Conservation (phyloP, 768 basidiomycete species). For the Panus rudis region DNA sequence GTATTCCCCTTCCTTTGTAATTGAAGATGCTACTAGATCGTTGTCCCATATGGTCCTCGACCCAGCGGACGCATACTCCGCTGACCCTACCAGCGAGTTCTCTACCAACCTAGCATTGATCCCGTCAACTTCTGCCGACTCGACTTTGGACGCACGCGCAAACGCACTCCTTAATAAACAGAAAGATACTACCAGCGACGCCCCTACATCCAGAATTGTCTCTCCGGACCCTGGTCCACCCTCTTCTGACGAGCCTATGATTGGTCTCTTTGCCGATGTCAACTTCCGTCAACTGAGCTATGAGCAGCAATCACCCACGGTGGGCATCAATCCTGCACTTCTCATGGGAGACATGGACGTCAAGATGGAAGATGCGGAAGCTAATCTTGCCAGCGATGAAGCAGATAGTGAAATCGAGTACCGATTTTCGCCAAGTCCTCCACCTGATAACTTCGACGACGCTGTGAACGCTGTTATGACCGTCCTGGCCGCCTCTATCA, state of each 20-base stretch:
- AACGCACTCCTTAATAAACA: too few relatives aligned
- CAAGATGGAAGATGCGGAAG: slow-evolving; percentile 1
- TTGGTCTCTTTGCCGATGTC: slow-evolving; percentile 24
- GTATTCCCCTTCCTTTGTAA: background rate
- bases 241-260: slow-evolving; percentile 8
- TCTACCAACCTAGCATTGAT: slow-evolving; percentile 2
- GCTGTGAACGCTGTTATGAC: slow-evolving; percentile 18
- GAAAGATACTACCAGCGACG: too few relatives aligned
- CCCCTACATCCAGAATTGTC: background rate
- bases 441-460: background rate
- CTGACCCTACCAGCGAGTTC: slow-evolving; percentile 13
- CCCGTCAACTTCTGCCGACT: background rate
- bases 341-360: slow-evolving; percentile 19
- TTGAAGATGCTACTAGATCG: too few relatives aligned
- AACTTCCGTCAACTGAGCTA: slow-evolving; percentile 28
- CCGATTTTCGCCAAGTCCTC: background rate
- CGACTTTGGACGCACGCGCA: too few relatives aligned
- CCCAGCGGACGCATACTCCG: slow-evolving; percentile 12
- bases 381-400: background rate
- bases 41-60: too few relatives aligned
- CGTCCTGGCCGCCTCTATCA: slow-evolving; percentile 16
- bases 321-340: slow-evolving; percentile 35
- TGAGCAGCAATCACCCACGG: slow-evolving; percentile 10
- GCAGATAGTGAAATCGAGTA: background rate
- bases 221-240: background rate